Evolutionary conservation across 2,329 filamentous ascomycete genomes (phyloP), one percentile per base, ranked within the genome.

Genomic region (Cercospora berteroae): DNA sequence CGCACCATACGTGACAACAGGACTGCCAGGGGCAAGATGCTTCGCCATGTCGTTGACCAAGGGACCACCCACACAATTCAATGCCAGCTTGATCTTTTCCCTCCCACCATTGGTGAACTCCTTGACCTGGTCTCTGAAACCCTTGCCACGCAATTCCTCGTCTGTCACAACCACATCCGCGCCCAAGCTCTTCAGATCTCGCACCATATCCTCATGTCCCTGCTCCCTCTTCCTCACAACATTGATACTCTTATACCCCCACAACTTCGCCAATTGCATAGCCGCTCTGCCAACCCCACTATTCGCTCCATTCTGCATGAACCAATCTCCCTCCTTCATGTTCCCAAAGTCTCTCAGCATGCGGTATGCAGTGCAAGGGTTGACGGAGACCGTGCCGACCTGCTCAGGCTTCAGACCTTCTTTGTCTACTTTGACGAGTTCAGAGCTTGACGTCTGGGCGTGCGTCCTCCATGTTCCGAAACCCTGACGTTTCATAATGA

Each of bases 391-490:
- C 0, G 93, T 98, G 4, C 92, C 94, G 10, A 90, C 93, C 77
- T 97, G 94, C 4, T 91, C 81, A 0, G 92, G 85, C 0, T 84
- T 90, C 66, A 99, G 80, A 0, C 90, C 90, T 0, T 88, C 83
- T 72, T 86, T 88, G 62, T 87, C 87, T 58, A 97, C 86, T 72
- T 86, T 89, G 64, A 95, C 82, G 5, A 97, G 79, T 60, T 88
- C 80, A 4, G 83, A 83, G 61, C 85, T 83, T 3, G 75, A 76
- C 2, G 88, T 87, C 56, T 93, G 86, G 18, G 91, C 91, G 77
- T 99, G 94, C 2, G 95, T 99, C 69, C 95, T 86, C 93, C 95
- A 98, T 12, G 95, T 98, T 39, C 95, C 95, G 77, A 96, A 92
- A 5, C 91, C 90, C 0, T 92, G 91, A 59, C 83, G 83, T 65